Conservation (phyloP, 2,329 filamentous ascomycete species). For the Fusarium xylarioides region DNA sequence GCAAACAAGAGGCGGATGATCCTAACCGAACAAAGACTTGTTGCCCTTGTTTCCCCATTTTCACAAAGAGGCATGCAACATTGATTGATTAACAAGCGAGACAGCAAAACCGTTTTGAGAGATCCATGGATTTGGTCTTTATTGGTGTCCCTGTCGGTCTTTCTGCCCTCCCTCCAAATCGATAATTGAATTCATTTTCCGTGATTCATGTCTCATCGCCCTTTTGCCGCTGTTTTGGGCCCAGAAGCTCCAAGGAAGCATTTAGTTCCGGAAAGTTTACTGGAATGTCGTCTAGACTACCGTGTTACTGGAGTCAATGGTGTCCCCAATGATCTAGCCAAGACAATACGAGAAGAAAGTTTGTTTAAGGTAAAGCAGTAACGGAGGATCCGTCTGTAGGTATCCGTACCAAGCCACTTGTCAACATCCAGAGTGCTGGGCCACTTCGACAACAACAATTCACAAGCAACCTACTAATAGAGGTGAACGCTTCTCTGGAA, state of each 20-base stretch:
- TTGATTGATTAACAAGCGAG: slow-evolving; percentile 19
- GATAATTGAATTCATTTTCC: slow-evolving; percentile 6
- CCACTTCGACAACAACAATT: slow-evolving; percentile 6
- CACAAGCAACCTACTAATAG: slow-evolving; percentile 3
- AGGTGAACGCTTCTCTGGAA: not conserved
- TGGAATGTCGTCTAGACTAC: slow-evolving; percentile 27
- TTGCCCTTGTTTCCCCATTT: slow-evolving; percentile 22
- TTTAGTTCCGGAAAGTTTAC: slow-evolving; percentile 7
- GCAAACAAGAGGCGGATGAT: slow-evolving; percentile 3
- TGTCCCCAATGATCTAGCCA: not conserved
- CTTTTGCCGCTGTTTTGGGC: not conserved
- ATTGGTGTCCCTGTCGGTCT: not conserved
- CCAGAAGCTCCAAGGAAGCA: slow-evolving; percentile 31
- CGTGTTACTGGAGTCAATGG: slow-evolving; percentile 9
- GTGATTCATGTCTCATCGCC: slow-evolving; percentile 16
- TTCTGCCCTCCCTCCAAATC: slow-evolving; percentile 5
- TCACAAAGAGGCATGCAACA: not conserved
- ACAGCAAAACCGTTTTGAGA: slow-evolving; percentile 1
- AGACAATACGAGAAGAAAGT: slow-evolving; percentile 6
- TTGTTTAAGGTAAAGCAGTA: not conserved
- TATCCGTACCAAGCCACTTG: not conserved
- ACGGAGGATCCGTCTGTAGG: not conserved
- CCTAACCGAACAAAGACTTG: slow-evolving; percentile 25
- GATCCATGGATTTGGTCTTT: slow-evolving; percentile 9
- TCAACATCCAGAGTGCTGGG: not conserved